These are phyloP conservation scores for Aspergillus amoenus DNA, from an alignment of 2,329 filamentous ascomycete genomes.

Conservation along the genomic window DNA sequence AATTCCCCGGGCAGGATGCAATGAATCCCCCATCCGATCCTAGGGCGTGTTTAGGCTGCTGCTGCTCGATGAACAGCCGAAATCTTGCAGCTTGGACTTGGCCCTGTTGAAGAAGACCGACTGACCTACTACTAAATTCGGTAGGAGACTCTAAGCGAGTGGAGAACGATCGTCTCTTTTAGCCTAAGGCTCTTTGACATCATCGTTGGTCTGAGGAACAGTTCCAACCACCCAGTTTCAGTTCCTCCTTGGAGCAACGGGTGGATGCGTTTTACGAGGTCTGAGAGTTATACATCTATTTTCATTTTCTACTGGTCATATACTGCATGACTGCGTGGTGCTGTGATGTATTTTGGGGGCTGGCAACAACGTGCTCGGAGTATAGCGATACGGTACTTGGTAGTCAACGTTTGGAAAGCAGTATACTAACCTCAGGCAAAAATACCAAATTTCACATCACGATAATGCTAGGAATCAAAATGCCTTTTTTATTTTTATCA, in stretches of 20 bases:
- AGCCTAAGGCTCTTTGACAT: neutral
- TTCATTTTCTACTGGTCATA: neutral
- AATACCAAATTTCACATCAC: neutral
- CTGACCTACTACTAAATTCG: neutral
- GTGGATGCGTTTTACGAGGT: too few species aligned
- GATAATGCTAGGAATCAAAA: neutral
- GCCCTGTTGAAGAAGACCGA: neutral
- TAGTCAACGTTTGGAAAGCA: neutral
- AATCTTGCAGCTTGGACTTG: neutral
- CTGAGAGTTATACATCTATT: neutral
- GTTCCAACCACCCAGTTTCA: neutral
- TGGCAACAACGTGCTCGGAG: neutral
- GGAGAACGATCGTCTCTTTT: neutral
- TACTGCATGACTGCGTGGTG: neutral
- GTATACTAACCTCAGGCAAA: neutral
- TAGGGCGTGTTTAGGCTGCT: neutral
- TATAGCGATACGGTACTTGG: neutral
- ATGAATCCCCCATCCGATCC: conserved; percentile 11
- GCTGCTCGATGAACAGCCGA: neutral
- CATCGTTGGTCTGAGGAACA: neutral
- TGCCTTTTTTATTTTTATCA: neutral
- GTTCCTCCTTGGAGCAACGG: too few species aligned
- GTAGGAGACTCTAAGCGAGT: neutral
- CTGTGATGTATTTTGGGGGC: neutral
- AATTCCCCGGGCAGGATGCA: conserved; percentile 8